Percentiles rank a stretch among this genome's conserved stretches.
These are phyloP conservation scores for Hydnum rufescens DNA, from an alignment of 768 basidiomycete genomes.

Conservation along the genomic window DNA sequence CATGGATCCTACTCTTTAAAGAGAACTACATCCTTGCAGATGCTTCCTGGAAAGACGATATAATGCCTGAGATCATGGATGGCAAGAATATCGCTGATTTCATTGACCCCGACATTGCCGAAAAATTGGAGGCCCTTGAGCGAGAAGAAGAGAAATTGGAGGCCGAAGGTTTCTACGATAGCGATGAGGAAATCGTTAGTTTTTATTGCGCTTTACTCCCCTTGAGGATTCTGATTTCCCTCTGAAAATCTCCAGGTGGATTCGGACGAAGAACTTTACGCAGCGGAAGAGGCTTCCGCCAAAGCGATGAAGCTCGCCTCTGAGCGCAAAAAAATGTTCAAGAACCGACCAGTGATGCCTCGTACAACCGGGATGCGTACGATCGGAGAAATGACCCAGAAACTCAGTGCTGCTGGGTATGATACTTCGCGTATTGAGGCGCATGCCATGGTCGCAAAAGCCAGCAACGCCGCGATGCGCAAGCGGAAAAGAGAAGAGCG, in stretches of 20 bases:
- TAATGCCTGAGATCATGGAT: slow-evolving; percentile 96
- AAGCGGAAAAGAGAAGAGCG: slow-evolving; percentile 50
- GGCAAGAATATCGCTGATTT: slow-evolving; percentile 99
- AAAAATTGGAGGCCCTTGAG: slow-evolving; percentile 92
- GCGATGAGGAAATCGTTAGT: slow-evolving; percentile 67
- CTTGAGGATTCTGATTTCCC: background rate
- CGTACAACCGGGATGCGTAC: slow-evolving; percentile 37
- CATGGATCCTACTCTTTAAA: slow-evolving; percentile 17
- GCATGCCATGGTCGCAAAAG: slow-evolving; percentile 71
- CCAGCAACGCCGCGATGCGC: slow-evolving; percentile 21
- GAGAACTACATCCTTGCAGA: slow-evolving; percentile 81
- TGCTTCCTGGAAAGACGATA: slow-evolving; percentile 87
- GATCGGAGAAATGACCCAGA: slow-evolving; percentile 54
- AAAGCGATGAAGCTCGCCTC: slow-evolving; percentile 50
- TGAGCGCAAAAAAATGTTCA: slow-evolving; percentile 71
- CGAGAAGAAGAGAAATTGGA: slow-evolving; percentile 89
- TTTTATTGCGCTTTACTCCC: background rate
- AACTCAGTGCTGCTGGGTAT: slow-evolving; percentile 71
- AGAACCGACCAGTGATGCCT: slow-evolving; percentile 64
- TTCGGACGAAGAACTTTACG: slow-evolving; percentile 67
- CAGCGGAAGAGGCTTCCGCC: slow-evolving; percentile 34
- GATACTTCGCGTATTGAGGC: slow-evolving; percentile 78
- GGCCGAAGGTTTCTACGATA: slow-evolving; percentile 88
- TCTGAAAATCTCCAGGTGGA: slow-evolving; percentile 19
- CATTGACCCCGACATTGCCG: slow-evolving; percentile 90